Percentiles rank a stretch among this genome's conserved stretches.
These are phyloP conservation scores for Aureobasidium sp. DNA, from an alignment of 2,329 filamentous ascomycete genomes.

Conservation along the genomic window DNA sequence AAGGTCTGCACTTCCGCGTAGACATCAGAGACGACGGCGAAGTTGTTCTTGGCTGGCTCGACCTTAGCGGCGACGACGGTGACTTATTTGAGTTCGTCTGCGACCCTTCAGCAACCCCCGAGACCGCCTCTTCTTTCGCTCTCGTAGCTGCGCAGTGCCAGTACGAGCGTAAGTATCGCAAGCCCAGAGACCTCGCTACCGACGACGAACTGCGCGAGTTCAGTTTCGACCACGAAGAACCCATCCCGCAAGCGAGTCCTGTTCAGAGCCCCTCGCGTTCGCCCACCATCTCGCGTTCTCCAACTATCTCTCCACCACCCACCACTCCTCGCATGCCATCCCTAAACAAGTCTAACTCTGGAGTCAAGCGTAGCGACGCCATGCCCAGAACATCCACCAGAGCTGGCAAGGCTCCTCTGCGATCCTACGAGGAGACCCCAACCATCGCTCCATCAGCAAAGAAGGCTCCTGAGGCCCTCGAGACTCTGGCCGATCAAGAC, in stretches of 20 bases:
- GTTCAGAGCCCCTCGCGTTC: slow-evolving; percentile 39
- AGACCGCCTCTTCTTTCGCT: slow-evolving; percentile 72
- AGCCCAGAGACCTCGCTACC: slow-evolving; percentile 69
- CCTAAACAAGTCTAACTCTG: slow-evolving; percentile 10
- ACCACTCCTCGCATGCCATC: background rate
- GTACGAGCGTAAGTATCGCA: slow-evolving; percentile 92
- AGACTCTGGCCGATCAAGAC: slow-evolving; percentile 64
- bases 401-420: slow-evolving; percentile 18
- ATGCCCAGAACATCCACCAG: slow-evolving; percentile 24
- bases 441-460: slow-evolving; percentile 54
- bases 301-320: slow-evolving; percentile 24
- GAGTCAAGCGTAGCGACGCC: slow-evolving; percentile 15
- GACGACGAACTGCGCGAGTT: slow-evolving; percentile 76
- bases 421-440: slow-evolving; percentile 35
- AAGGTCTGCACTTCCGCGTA: slow-evolving; percentile 77
- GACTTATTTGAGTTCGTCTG: slow-evolving; percentile 99
- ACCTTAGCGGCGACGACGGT: slow-evolving; percentile 84
- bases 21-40: slow-evolving; percentile 73
- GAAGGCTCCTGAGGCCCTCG: slow-evolving; percentile 57
- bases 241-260: slow-evolving; percentile 53
- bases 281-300: slow-evolving; percentile 27
- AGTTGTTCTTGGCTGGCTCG: slow-evolving; percentile 86
- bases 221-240: slow-evolving; percentile 58
- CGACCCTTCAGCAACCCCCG: slow-evolving; percentile 60
- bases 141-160: slow-evolving; percentile 83